These are phyloP conservation scores for Pseudogymnoascus sp. DNA, from an alignment of 2,329 filamentous ascomycete species.

Conservation along the genomic window DNA sequence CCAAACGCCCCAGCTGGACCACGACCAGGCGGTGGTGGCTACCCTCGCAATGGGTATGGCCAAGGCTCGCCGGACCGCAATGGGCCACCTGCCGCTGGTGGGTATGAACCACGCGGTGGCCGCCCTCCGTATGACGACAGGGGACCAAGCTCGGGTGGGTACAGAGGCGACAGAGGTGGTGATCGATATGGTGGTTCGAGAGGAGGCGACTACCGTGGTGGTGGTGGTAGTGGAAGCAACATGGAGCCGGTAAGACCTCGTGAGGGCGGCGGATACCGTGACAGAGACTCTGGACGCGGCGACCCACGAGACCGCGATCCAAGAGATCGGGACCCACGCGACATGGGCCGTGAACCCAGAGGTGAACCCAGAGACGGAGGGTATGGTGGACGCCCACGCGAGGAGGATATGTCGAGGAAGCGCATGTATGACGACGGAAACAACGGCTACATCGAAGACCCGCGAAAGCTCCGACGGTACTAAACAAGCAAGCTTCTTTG, in stretches of 20 bases:
- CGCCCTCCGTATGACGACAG: slow-evolving; percentile 55
- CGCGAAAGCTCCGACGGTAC: slow-evolving; percentile 55
- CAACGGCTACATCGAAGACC: slow-evolving; percentile 72
- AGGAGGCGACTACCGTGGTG: slow-evolving; percentile 15
- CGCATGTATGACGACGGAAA: slow-evolving; percentile 72
- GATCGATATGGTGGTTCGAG: slow-evolving; percentile 32
- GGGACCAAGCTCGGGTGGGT: slow-evolving; percentile 36
- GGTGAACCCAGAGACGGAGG: slow-evolving; percentile 53
- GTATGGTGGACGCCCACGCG: slow-evolving; percentile 40
- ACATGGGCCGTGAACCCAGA: slow-evolving; percentile 39
- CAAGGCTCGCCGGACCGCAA: slow-evolving; percentile 27
- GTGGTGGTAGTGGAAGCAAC: slow-evolving; percentile 55
- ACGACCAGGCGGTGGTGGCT: slow-evolving; percentile 41
- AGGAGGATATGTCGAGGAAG: slow-evolving; percentile 31
- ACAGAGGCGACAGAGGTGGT: slow-evolving; percentile 41
- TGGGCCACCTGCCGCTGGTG: slow-evolving; percentile 32
- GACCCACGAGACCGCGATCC: slow-evolving; percentile 43
- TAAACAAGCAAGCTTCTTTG: slow-evolving; percentile 34
- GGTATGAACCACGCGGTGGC: slow-evolving; percentile 43
- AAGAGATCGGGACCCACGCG: slow-evolving; percentile 41
- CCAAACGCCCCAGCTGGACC: slow-evolving; percentile 54
- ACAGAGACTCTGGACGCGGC: slow-evolving; percentile 38
- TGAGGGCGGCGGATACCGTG: slow-evolving; percentile 37
- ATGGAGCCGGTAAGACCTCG: slow-evolving; percentile 70
- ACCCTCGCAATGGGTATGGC: slow-evolving; percentile 30